Conservation (phyloP, 1,139 yeast species). For the Hyphopichia burtonii region DNA sequence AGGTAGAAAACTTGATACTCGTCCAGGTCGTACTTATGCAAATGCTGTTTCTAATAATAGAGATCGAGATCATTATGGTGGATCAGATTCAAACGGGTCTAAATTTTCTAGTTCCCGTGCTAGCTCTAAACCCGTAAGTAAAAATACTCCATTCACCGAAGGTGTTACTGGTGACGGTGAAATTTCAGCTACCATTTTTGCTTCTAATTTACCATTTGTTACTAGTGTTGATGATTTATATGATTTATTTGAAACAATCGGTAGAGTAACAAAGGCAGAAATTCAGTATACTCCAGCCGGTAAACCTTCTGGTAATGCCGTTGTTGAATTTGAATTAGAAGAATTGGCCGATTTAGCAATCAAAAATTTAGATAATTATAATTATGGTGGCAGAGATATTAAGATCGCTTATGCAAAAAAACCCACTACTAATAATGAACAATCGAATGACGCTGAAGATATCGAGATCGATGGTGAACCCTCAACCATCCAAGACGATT, state of each 20-base stretch:
- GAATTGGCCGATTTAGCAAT: conserved; percentile 77
- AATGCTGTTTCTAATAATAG: conserved; percentile 10
- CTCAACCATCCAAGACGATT: neutral
- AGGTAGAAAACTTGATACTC: conserved; percentile 69
- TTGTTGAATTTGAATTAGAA: conserved; percentile 69
- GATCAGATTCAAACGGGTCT: conserved; percentile 6
- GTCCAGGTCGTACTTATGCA: conserved; percentile 52
- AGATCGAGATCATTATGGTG: conserved; percentile 11
- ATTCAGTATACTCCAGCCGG: conserved; percentile 66
- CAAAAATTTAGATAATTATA: conserved; percentile 70
- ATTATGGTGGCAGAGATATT: conserved; percentile 79
- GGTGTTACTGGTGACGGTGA: conserved; percentile 68
- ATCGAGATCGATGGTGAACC: neutral
- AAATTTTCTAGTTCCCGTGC: neutral
- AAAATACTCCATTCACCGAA: conserved; percentile 57
- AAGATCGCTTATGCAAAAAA: conserved; percentile 59
- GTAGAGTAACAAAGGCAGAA: conserved; percentile 75
- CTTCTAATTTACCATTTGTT: conserved; percentile 82
- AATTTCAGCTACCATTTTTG: conserved; percentile 62
- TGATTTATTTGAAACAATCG: conserved; percentile 85
- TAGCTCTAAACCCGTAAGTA: conserved; percentile 13
- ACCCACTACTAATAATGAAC: neutral
- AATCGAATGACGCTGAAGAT: neutral
- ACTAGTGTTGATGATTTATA: conserved; percentile 82
- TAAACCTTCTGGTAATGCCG: conserved; percentile 79